A percentile compares a stretch with the other conserved stretches of the same genome.
phyloP scores from a whole-genome alignment of 148 eudicot genomes.

The Hydrangea macrophylla region DNA sequence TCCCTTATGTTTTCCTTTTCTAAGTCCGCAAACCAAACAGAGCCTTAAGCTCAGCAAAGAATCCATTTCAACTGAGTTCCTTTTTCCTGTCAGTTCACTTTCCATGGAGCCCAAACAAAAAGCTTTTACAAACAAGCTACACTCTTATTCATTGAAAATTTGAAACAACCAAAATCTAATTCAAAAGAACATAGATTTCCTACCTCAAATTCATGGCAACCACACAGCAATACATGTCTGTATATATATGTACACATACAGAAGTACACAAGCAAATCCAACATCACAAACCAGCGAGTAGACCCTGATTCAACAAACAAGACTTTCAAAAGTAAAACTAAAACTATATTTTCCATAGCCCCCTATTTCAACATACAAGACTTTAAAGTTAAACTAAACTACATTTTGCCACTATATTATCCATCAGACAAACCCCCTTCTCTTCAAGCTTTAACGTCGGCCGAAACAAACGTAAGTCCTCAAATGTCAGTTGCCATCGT shows the following conservation, averaged over 20 bases:
- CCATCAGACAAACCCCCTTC: not conserved
- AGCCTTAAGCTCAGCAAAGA: no score
- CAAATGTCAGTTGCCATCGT: conserved; percentile 14
- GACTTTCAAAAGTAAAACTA: no score
- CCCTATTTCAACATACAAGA: conserved; percentile 10
- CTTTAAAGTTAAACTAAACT: conserved; percentile 8
- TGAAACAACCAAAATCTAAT: not conserved
- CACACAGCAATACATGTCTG: conserved; percentile 9
- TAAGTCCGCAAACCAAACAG: no score
- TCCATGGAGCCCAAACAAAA: no score
- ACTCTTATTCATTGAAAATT: not conserved
- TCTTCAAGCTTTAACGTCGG: not conserved
- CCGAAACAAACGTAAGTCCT: not conserved
- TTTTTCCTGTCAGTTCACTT: no score
- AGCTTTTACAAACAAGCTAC: not conserved
- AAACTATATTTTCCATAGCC: conserved; percentile 5
- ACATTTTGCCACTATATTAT: conserved; percentile 1
- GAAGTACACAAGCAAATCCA: not conserved
- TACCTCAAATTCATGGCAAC: not conserved
- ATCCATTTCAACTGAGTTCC: no score
- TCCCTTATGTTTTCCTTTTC: no score
- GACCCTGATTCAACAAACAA: no score
- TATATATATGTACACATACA: conserved; percentile 3
- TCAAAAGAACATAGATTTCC: not conserved
- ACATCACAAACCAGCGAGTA: no score